Percentiles rank a stretch among this genome's conserved stretches.
These are phyloP conservation scores for Crithidia sp. DNA, from an alignment of 208 protist genomes.

Conservation along the genomic window DNA sequence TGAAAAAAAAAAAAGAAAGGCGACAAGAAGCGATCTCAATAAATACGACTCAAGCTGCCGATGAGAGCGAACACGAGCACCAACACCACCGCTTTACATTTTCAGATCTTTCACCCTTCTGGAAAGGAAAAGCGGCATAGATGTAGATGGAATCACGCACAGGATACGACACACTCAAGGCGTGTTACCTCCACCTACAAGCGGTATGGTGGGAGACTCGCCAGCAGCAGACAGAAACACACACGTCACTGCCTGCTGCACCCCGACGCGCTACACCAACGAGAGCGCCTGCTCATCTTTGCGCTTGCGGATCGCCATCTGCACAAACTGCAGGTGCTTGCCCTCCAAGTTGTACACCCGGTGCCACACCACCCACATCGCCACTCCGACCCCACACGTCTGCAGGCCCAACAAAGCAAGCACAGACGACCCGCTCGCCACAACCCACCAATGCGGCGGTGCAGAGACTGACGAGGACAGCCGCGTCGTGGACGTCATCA, in stretches of 20 bases:
- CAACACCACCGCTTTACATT: too few relatives aligned
- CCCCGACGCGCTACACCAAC: constrained; percentile 8
- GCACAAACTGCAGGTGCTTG: constrained; percentile 72
- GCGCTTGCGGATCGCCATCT: constrained; percentile 60
- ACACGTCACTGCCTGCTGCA: neutral
- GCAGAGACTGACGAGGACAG: neutral
- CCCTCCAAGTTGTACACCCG: constrained; percentile 71
- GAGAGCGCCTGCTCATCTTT: constrained; percentile 33
- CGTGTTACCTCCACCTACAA: too few relatives aligned
- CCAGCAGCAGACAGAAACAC: neutral
- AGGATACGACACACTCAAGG: too few relatives aligned
- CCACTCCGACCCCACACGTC: constrained; percentile 25
- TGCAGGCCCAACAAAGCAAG: constrained; percentile 34
- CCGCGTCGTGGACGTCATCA: neutral
- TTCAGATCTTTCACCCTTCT: too few relatives aligned
- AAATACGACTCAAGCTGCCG: too few relatives aligned
- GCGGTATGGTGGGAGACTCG: too few relatives aligned
- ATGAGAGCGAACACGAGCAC: too few relatives aligned
- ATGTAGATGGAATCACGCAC: too few relatives aligned
- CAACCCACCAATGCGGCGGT: neutral
- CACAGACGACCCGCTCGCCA: constrained; percentile 18
- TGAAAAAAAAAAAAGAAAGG: too few relatives aligned
- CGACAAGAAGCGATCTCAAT: too few relatives aligned
- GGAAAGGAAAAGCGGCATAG: too few relatives aligned
- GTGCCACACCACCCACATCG: constrained; percentile 45